phyloP scores from a whole-genome alignment of 441 rosid species.

The Erysimum cheiri region DNA sequence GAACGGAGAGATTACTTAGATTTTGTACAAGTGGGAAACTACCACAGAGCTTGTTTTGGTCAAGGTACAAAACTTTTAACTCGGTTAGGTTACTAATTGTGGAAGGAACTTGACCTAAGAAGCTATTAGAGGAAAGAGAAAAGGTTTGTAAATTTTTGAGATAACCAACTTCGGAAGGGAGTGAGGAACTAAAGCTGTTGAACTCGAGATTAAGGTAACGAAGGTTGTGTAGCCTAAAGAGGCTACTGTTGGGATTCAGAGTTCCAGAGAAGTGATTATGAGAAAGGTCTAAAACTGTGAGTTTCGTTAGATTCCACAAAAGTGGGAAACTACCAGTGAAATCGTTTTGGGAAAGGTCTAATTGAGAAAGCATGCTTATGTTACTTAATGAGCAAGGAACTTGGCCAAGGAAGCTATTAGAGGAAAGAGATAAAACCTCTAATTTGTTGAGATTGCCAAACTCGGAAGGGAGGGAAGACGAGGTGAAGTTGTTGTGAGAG shows the following conservation, averaged over 20 bases:
- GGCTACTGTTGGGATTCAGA: conserved; percentile 2
- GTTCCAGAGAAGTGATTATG: background rate
- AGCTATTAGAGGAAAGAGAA: conserved; percentile 1
- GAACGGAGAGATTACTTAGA: background rate
- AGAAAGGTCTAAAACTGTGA: background rate
- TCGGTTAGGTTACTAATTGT: background rate
- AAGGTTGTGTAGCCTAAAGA: conserved; percentile 2
- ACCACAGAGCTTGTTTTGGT: background rate
- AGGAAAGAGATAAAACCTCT: background rate
- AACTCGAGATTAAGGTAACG: background rate
- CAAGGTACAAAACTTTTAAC: background rate
- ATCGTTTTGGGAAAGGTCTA: background rate
- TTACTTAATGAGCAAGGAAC: conserved; percentile 12
- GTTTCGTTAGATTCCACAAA: background rate
- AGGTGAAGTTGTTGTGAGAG: background rate
- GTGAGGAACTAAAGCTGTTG: conserved; percentile 3
- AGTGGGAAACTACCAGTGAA: conserved; percentile 5
- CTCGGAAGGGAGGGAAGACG: background rate
- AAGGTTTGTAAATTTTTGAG: background rate
- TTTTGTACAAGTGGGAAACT: background rate
- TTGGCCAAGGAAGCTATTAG: background rate
- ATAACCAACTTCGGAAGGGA: background rate
- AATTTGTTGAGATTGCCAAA: background rate
- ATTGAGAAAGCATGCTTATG: background rate
- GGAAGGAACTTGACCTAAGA: conserved; percentile 14